phyloP scores from a whole-genome alignment of 257 asterid genomes.

The Fraxinus excelsior region DNA sequence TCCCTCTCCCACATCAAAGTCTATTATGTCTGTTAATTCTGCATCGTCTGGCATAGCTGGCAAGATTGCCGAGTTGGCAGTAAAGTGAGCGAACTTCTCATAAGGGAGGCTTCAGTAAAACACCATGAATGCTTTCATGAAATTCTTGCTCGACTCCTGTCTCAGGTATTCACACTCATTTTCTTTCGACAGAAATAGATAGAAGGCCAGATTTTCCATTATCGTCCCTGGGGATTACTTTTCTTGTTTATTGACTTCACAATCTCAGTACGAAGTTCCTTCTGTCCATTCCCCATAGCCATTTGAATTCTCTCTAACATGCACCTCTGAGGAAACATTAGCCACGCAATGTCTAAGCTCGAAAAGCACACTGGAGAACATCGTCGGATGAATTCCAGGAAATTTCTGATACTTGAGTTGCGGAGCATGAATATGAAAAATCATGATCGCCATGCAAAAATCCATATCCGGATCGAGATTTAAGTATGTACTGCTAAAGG shows the following conservation, averaged over 20 bases:
- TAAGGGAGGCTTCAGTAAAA: slow-evolving; percentile 40
- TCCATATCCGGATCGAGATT: slow-evolving; percentile 37
- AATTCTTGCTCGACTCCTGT: slow-evolving; percentile 53
- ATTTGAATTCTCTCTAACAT: slow-evolving; percentile 38
- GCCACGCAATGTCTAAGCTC: slow-evolving; percentile 29
- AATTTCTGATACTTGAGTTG: slow-evolving; percentile 37
- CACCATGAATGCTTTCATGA: slow-evolving; percentile 47
- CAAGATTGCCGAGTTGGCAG: slow-evolving; percentile 38
- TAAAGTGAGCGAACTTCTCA: slow-evolving; percentile 43
- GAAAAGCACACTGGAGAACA: slow-evolving; percentile 37
- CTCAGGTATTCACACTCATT: slow-evolving; percentile 40
- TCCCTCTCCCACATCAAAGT: slow-evolving; percentile 43
- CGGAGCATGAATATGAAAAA: slow-evolving; percentile 38
- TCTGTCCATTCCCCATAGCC: slow-evolving; percentile 53
- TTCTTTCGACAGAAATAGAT: slow-evolving; percentile 42
- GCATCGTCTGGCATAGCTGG: slow-evolving; percentile 34
- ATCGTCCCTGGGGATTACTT: slow-evolving; percentile 53
- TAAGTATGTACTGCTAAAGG: slow-evolving; percentile 29
- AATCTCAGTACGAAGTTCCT: slow-evolving; percentile 49
- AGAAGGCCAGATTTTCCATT: slow-evolving; percentile 53
- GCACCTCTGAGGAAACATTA: slow-evolving; percentile 36
- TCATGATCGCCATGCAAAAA: slow-evolving; percentile 17
- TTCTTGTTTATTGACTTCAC: slow-evolving; percentile 42
- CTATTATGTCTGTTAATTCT: slow-evolving; percentile 31
- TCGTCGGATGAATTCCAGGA: slow-evolving; percentile 44